Evolutionary conservation across 257 asterid species (phyloP), one percentile per base, ranked within the genome.

Genomic region (Nicotiana obtusifolia): DNA sequence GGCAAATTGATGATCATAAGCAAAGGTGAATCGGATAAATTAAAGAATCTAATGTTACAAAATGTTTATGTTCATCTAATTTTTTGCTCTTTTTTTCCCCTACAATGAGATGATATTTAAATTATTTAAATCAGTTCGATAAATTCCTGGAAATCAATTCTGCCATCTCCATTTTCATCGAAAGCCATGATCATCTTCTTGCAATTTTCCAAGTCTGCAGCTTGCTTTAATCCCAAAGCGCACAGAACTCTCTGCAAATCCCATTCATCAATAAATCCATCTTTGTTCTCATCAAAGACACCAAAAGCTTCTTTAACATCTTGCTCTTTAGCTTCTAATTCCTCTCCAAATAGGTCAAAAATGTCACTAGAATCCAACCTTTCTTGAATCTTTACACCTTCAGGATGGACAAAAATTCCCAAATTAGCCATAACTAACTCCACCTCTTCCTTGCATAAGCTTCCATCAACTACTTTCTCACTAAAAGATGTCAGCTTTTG

Each of bases 201-300:
- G 85, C 97, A 95, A 16, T 84, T 90, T 66, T 86, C 87, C 68
- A 91, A 33, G 14, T 87, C 87, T 52, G 71, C 82, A 1, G 91
- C 97, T 87, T 91, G 88, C 44, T 83, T 82, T 4, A 95, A 85
- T 16, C 97, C 95, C 87, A 93, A 78, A 80, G 86, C 87, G 62
- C 86, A 81, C 1, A 95, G 2, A 64, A 95, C 83, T 71, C 73
- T 89, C 64, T 91, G 97, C 90, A 95, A 81, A 80, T 95, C 97
- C 61, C 28, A n/a, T 7, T 88, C 95, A 76, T 95, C 97, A 20
- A 95, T 89, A 81, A 89, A 90, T 20, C 99, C 99, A 87, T 95
- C 99, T 77, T 81, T 75, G 22, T 92, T 90, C 28, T 81, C 82
- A 66, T 95, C 99, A 60, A 90, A 95, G 53, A 91, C 92, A 19